phyloP scores from a whole-genome alignment of 805 yeast genomes.

The Brettanomyces anomalus region DNA sequence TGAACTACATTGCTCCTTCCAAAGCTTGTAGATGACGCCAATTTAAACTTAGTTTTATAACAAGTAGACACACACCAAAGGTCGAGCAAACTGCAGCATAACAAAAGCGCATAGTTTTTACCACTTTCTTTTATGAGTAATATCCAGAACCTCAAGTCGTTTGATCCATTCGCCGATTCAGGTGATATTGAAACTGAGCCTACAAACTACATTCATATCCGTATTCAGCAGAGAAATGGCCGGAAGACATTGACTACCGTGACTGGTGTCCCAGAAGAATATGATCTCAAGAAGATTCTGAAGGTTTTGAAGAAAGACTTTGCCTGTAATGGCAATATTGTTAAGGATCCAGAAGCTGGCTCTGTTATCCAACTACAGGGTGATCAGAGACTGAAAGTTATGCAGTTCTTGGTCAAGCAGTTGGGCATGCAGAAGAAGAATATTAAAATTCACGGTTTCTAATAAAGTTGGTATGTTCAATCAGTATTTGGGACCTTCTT shows the following conservation, averaged over 20 bases:
- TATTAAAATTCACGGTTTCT: constrained; percentile 98
- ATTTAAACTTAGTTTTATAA: no score
- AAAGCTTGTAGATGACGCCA: no score
- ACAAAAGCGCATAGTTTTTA: no score
- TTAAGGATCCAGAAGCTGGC: constrained; percentile 92
- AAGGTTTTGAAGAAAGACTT: constrained; percentile 95
- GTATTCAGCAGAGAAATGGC: constrained; percentile 99
- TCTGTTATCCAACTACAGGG: constrained; percentile 98
- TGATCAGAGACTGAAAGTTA: constrained; percentile 94
- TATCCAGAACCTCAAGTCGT: constrained; percentile 81
- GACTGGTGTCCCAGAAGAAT: constrained; percentile 93
- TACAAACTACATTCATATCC: constrained; percentile 91
- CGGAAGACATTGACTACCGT: constrained; percentile 97
- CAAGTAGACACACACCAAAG: no score
- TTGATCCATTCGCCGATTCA: constrained; percentile 99
- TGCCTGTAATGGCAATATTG: constrained; percentile 98
- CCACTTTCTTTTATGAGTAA: constrained; percentile 53
- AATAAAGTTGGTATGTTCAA: constrained; percentile 14
- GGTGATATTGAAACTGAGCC: constrained; percentile 98
- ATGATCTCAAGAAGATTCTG: constrained; percentile 87
- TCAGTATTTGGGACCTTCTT: background rate
- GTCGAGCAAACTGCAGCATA: no score
- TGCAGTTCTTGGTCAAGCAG: constrained; percentile 82
- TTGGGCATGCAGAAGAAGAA: constrained; percentile 89
- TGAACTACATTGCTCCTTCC: no score